These are phyloP conservation scores for Lentithecium fluviatile DNA, from an alignment of 495 filamentous ascomycete genomes.

Conservation along the genomic window DNA sequence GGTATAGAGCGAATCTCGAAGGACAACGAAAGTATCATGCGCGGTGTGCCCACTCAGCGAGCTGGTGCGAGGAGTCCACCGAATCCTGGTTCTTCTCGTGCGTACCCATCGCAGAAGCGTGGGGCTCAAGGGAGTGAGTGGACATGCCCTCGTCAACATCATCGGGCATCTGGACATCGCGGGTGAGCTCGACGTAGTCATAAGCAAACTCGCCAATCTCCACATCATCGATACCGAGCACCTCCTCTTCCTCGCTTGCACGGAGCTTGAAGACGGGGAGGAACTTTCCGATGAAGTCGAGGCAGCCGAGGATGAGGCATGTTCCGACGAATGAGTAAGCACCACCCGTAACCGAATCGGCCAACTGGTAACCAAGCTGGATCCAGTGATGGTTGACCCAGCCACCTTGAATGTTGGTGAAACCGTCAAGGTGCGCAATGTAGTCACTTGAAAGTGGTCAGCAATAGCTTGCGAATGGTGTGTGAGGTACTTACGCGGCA, in stretches of 20 bases:
- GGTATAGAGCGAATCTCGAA: constrained; percentile 21
- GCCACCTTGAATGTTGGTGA: constrained; percentile 69
- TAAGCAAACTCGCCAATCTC: constrained; percentile 99
- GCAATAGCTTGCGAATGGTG: background rate
- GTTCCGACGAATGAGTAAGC: constrained; percentile 85
- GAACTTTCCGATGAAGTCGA: constrained; percentile 73
- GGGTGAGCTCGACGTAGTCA: constrained; percentile 90
- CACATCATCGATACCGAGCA: constrained; percentile 88
- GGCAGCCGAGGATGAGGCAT: constrained; percentile 65
- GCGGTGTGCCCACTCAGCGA: constrained; percentile 29
- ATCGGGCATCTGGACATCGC: constrained; percentile 59
- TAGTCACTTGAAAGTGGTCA: constrained; percentile 59
- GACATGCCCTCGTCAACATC: constrained; percentile 33
- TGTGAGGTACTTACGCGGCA: constrained; percentile 63
- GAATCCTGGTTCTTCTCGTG: constrained; percentile 38
- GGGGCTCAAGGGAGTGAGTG: constrained; percentile 22
- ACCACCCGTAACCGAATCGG: constrained; percentile 79
- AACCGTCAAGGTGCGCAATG: constrained; percentile 84
- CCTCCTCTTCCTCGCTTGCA: constrained; percentile 78
- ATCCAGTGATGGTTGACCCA: constrained; percentile 91
- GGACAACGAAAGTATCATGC: constrained; percentile 5
- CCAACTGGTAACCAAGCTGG: constrained; percentile 84
- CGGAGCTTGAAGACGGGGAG: constrained; percentile 82
- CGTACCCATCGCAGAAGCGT: constrained; percentile 7
- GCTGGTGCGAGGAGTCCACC: constrained; percentile 28